Evolutionary conservation across 768 basidiomycete species (phyloP).

Genomic region (Thelephora ganbajun): DNA sequence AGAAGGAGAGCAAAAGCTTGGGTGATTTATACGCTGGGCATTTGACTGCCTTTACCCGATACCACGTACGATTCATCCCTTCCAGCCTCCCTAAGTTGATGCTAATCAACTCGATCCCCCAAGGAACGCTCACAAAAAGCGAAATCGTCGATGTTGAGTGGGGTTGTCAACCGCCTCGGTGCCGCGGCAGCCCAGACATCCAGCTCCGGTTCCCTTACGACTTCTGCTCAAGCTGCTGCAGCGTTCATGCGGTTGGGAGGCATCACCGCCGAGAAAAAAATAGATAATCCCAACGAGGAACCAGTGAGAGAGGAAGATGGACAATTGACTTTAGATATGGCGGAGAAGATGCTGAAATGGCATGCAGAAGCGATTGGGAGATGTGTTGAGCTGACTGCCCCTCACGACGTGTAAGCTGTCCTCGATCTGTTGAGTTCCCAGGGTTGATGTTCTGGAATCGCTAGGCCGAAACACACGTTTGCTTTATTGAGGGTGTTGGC

Average conservation of each 20-base stretch:
- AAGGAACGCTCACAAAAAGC: slow-evolving; percentile 48
- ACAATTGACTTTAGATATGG: slow-evolving; percentile 52
- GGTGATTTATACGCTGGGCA: slow-evolving; percentile 65
- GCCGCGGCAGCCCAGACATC: slow-evolving; percentile 58
- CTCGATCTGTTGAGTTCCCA: background rate
- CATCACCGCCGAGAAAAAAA: slow-evolving; percentile 33
- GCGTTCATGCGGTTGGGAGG: slow-evolving; percentile 85
- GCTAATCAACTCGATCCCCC: slow-evolving; percentile 2
- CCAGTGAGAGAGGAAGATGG: slow-evolving; percentile 74
- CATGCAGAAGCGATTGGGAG: slow-evolving; percentile 95
- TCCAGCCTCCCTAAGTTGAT: background rate
- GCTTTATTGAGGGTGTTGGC: slow-evolving; percentile 71
- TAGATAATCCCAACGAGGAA: slow-evolving; percentile 50
- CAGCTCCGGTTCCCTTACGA: slow-evolving; percentile 42
- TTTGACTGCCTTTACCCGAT: slow-evolving; percentile 66
- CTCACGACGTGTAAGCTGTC: slow-evolving; percentile 67
- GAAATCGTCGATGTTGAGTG: slow-evolving; percentile 76
- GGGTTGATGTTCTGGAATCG: slow-evolving; percentile 2
- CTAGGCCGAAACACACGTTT: slow-evolving; percentile 81
- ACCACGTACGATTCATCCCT: slow-evolving; percentile 50
- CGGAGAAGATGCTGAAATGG: slow-evolving; percentile 91
- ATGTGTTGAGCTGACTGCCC: slow-evolving; percentile 77
- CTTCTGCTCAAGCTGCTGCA: slow-evolving; percentile 76
- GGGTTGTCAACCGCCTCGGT: slow-evolving; percentile 81
- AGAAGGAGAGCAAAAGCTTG: slow-evolving; percentile 78